Conservation (phyloP, 1,139 yeast species). For the Scheffersomyces quercinus region DNA sequence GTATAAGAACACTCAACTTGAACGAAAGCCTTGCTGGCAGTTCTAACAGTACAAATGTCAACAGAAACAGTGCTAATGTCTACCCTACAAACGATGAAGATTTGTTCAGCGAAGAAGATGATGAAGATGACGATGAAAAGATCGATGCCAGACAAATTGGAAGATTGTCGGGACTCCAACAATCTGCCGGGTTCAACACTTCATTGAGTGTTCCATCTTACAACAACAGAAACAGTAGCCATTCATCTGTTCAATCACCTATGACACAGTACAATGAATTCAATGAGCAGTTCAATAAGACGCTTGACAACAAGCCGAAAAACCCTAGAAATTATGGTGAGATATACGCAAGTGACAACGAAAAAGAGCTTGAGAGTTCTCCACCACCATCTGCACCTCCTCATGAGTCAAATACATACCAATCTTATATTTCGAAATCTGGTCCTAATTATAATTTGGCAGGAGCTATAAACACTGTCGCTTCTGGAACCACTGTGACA, state of each 20-base stretch:
- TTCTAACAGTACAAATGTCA: too few relatives aligned
- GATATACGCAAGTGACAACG: slow-evolving; percentile 6
- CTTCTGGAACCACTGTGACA: slow-evolving; percentile 21
- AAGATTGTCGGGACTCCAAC: slow-evolving; percentile 7
- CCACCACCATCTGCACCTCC: slow-evolving; percentile 27
- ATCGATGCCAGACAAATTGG: slow-evolving; percentile 32
- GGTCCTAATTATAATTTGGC: slow-evolving; percentile 14
- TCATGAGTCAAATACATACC: slow-evolving; percentile 10
- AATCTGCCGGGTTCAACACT: slow-evolving; percentile 7
- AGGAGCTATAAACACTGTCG: slow-evolving; percentile 16
- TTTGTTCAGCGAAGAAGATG: slow-evolving; percentile 39
- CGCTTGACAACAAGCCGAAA: slow-evolving; percentile 10
- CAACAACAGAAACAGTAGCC: slow-evolving; percentile 34
- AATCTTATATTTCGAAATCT: slow-evolving; percentile 10
- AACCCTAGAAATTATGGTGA: slow-evolving; percentile 13
- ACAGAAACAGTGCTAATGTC: slow-evolving; percentile 6
- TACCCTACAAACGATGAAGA: slow-evolving; percentile 44
- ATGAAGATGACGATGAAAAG: slow-evolving; percentile 26
- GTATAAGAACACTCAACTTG: slow-evolving; percentile 30
- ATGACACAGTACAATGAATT: slow-evolving; percentile 57
- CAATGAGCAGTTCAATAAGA: slow-evolving; percentile 43
- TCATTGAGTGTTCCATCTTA: slow-evolving; percentile 27
- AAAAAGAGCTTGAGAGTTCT: slow-evolving; percentile 17
- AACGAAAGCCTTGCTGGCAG: slow-evolving; percentile 14
- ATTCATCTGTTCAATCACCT: slow-evolving; percentile 48